Conservation (phyloP, 768 basidiomycete species). For the Cystofilobasidium macerans region DNA sequence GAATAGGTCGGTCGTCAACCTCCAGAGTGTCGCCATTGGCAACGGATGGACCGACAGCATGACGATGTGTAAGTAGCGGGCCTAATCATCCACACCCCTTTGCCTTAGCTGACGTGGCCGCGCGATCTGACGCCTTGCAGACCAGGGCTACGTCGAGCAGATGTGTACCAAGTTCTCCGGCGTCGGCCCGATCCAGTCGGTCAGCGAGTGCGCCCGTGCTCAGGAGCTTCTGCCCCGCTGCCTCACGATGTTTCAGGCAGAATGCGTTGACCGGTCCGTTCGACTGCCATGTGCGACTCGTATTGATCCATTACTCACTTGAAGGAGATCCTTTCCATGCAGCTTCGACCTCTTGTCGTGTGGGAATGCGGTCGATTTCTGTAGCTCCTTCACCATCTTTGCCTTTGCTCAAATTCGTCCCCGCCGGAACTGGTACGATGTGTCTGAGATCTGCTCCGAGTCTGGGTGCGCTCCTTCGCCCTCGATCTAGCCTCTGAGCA, state of each 20-base stretch:
- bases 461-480: background rate
- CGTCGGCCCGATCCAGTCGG: slow-evolving; percentile 11
- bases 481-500: background rate
- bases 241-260: slow-evolving; percentile 44
- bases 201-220: slow-evolving; percentile 41
- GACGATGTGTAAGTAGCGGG: background rate
- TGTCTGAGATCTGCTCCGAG: slow-evolving; percentile 3
- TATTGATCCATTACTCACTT: too few species aligned
- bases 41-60: slow-evolving; percentile 38
- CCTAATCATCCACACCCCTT: background rate
- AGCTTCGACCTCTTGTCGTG: slow-evolving; percentile 16
- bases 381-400: background rate
- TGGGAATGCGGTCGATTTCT: slow-evolving; percentile 12
- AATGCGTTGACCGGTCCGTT: slow-evolving; percentile 33
- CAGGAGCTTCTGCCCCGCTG: slow-evolving; percentile 58
- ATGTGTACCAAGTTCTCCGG: slow-evolving; percentile 13
- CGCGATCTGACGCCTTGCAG: background rate
- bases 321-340: too few species aligned
- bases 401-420: background rate
- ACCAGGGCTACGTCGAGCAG: slow-evolving; percentile 3
- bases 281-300: too few species aligned
- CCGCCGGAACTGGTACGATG: slow-evolving; percentile 13
- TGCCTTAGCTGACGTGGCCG: background rate
- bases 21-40: slow-evolving; percentile 60
- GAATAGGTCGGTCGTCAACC: slow-evolving; percentile 45